Conservation (phyloP, 2,329 filamentous ascomycete genomes). For the Claviceps sp. region DNA sequence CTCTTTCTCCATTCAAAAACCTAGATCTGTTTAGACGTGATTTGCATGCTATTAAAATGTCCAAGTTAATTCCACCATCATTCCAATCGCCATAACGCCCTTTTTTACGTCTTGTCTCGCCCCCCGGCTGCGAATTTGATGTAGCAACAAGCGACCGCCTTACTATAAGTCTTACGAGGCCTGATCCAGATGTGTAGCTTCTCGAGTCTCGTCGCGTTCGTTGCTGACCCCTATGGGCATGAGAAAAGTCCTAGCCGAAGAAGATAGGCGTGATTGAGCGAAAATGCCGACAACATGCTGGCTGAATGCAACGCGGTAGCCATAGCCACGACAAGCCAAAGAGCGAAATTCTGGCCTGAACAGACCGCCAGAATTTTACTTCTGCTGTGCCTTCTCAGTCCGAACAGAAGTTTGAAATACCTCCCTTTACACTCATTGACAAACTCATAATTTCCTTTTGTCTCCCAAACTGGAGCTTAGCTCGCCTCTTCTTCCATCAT, state of each 20-base stretch:
- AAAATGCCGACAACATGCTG: background rate
- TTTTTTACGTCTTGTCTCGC: background rate
- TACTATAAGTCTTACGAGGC: background rate
- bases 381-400: background rate
- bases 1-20: slow-evolving; percentile 17
- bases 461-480: slow-evolving; percentile 8
- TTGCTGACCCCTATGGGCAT: too few relatives aligned
- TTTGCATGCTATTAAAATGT: slow-evolving; percentile 4
- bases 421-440: background rate
- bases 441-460: background rate
- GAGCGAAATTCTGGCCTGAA: background rate
- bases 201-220: too few relatives aligned
- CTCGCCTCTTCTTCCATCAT: slow-evolving; percentile 38
- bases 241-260: too few relatives aligned
- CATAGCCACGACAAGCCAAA: background rate
- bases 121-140: background rate
- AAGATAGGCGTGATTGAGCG: background rate
- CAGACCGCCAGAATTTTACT: background rate
- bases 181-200: background rate
- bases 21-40: slow-evolving; percentile 19
- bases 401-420: background rate
- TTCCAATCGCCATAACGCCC: slow-evolving; percentile 1
- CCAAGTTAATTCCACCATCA: slow-evolving; percentile 1
- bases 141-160: background rate
- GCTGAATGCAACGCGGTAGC: background rate